Base-by-base conservation (phyloP, 768 basidiomycete species). In the Solioccasus polychromus region DNA sequence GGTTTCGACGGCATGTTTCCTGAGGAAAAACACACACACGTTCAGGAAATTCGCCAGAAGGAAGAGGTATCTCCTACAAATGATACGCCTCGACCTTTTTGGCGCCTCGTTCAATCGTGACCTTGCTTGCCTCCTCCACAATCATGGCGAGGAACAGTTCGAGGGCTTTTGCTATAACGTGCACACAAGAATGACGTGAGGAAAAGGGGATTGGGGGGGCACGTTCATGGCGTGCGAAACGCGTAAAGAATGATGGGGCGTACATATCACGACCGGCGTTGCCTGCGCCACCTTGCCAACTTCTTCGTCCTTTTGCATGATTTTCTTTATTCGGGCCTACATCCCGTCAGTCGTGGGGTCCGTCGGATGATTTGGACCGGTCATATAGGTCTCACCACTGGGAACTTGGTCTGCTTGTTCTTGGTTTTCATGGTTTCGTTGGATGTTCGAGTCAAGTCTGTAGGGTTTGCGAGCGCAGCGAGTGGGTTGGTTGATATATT, bases 251-350 rank as follows among this genome's bases (percentile, higher is more conserved):
- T 32, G 37, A n/a, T n/a, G 30, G 31, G 15, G 78, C 91, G 65
- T 60, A 96, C 95, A 98, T 58, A 98, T 96, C 47, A 97, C 90
- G 48, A 97, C 79, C 1, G 95, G 95, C 4, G 94, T 95, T 22
- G 92, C 93, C 63, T 93, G 91, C 3, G 95, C 92, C 25, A 98
- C 92, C 66, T 98, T 98, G 47, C 95, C 95, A 17, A 98, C 95
- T 62, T 98, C 95, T 62, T 98, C 95, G 62, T 98, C 95, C 64
- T 93, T 92, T 73, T 98, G 95, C 91, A 98, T 98, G 45, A 97
- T 96, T 73, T 92, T 90, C 78, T 97, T 98, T 72, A 98, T 98
- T 35, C 95, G 85, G 4, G 95, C 94, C 93, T 95, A 26, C 19
- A 17, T 48, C n/a, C 22, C 15, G 32, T 62, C 35, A 60, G 55